Evolutionary conservation across 2,329 filamentous ascomycete genomes (phyloP), one percentile per base, ranked within the genome.

Genomic region (Xylariaceae sp.): DNA sequence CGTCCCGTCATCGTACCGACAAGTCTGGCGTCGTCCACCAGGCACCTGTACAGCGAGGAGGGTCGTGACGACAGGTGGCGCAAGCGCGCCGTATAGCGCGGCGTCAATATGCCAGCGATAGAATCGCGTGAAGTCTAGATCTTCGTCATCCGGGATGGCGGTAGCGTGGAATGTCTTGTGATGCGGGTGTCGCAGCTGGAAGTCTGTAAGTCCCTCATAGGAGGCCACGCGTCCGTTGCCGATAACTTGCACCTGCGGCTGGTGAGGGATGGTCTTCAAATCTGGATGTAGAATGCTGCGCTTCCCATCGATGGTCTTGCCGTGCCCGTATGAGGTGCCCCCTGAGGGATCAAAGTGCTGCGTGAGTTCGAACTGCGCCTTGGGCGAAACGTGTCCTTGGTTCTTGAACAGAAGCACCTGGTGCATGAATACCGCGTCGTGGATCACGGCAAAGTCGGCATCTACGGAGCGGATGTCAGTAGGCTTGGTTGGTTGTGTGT

Each of bases 91-190:
- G 69, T 92, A 92, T 5, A 92, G 76, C 1, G 89, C 89, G 3
- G 90, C 89, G 67, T 92, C 89, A 51, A 92, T 92, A 71, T 92
- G 89, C 89, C 90, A 92, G 57, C 89, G 79, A 74, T 90, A 92
- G 75, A 91, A 87, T 75, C 76, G 77, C 3, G 81, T 83, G 57
- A 69, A 79, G 65, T 75, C 75, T 17, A 80, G 71, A 59, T 83
- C 80, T n/a, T 82, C 78, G 6, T 74, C 72, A 12, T 73, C 74
- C 0, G 88, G 81, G 61, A 93, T 84, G 17, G 76, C 70, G 4
- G 84, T 83, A 49, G 84, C 82, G 73, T 93, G 90, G 74, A 93
- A 93, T 1, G 87, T 91, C 56, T 82, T 82, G 77, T 93, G 90
- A 68, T 93, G 90, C 5, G 90, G 90, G 68, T 93, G 90, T 53